These are phyloP conservation scores for Sarcodon sp. DNA, from an alignment of 768 basidiomycete genomes.

Conservation along the genomic window DNA sequence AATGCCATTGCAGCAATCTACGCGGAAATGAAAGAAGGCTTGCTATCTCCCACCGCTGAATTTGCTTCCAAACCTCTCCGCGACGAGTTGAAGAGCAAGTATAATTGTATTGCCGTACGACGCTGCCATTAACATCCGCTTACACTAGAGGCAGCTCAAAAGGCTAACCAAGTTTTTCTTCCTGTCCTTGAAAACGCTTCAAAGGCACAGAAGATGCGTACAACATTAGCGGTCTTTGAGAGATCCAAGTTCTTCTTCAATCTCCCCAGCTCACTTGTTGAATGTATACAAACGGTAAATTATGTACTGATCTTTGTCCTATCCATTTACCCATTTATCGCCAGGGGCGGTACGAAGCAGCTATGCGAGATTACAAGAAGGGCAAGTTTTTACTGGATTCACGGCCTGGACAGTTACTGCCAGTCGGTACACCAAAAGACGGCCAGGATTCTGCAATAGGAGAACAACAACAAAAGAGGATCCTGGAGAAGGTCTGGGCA, in stretches of 20 bases:
- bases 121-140: not conserved
- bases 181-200: slow-evolving; percentile 93
- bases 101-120: not conserved
- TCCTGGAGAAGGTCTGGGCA: slow-evolving; percentile 92
- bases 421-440: slow-evolving; percentile 52
- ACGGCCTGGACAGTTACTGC: slow-evolving; percentile 75
- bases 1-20: slow-evolving; percentile 48
- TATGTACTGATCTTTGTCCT: not conserved
- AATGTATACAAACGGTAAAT: slow-evolving; percentile 78
- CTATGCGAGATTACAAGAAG: slow-evolving; percentile 93
- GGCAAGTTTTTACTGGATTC: slow-evolving; percentile 85
- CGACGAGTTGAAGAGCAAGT: slow-evolving; percentile 75
- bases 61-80: slow-evolving; percentile 74
- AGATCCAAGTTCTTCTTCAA: slow-evolving; percentile 98
- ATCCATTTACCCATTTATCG: not conserved
- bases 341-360: slow-evolving; percentile 88
- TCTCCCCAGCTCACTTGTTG: slow-evolving; percentile 82
- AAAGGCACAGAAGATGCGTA: slow-evolving; percentile 86
- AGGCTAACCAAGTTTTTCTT: slow-evolving; percentile 92
- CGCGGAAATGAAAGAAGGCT: slow-evolving; percentile 85
- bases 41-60: slow-evolving; percentile 64
- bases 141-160: slow-evolving; percentile 66
- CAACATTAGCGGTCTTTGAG: slow-evolving; percentile 91
- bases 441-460: slow-evolving; percentile 31
- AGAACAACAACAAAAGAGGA: slow-evolving; percentile 77